phyloP scores from a whole-genome alignment of 306 rosid genomes.

The Phaseolus lunatus region DNA sequence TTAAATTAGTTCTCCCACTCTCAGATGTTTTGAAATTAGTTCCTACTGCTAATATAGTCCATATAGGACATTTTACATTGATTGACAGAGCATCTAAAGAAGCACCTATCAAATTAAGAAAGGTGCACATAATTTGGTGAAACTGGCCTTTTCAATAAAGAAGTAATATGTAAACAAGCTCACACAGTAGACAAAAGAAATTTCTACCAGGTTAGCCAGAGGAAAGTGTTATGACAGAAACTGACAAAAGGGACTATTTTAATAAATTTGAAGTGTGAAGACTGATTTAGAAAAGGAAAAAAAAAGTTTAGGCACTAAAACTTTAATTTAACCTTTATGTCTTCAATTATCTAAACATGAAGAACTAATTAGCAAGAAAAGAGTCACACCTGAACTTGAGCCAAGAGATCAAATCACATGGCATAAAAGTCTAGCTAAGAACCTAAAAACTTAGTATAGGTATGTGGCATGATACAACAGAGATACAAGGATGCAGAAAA shows the following conservation, averaged over 20 bases:
- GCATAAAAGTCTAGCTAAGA: conserved; percentile 27
- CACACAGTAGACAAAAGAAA: background rate
- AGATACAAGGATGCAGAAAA: background rate
- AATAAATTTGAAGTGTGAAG: background rate
- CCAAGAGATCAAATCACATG: conserved; percentile 8
- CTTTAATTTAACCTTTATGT: background rate
- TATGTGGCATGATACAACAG: background rate
- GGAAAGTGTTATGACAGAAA: background rate
- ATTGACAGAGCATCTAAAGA: background rate
- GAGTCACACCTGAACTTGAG: background rate
- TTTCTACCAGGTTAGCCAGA: background rate
- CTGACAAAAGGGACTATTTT: background rate
- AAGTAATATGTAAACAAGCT: background rate
- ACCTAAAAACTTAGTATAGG: background rate
- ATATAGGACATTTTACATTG: background rate
- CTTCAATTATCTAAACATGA: conserved; percentile 19
- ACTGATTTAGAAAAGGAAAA: background rate
- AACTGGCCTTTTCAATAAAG: background rate
- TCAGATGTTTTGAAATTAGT: background rate
- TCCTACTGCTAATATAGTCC: background rate
- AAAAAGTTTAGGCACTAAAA: background rate
- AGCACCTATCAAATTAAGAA: background rate
- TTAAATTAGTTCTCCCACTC: background rate
- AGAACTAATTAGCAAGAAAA: conserved; percentile 1
- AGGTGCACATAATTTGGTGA: background rate